Percentiles rank a stretch among this genome's conserved stretches.
Conservation (phyloP, 1,284 basidiomycete genomes). For the Amylostereum areolatum region DNA sequence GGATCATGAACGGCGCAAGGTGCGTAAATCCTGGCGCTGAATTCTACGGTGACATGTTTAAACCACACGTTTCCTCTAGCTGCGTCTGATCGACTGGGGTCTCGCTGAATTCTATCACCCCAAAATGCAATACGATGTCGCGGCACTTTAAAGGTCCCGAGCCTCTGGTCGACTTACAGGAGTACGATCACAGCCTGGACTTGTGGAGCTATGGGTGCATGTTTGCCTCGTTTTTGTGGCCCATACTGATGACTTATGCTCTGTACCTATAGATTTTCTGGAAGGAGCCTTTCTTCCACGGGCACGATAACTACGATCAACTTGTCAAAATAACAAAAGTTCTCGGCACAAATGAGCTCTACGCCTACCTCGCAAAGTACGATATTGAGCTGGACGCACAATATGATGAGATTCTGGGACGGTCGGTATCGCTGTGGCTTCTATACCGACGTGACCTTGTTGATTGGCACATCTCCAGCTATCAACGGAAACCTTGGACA, state of each 20-base stretch:
- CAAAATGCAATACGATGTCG: conserved; percentile 97
- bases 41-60: background rate
- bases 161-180: conserved; percentile 96
- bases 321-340: conserved; percentile 98
- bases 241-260: background rate
- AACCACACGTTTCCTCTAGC: conserved; percentile 35
- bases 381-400: conserved; percentile 89
- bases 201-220: conserved; percentile 99
- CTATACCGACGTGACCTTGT: conserved; percentile 5
- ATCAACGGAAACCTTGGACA: conserved; percentile 92
- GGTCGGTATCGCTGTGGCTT: conserved; percentile 30
- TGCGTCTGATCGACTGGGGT: conserved; percentile 98
- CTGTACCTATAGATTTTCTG: conserved; percentile 85
- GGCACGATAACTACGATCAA: conserved; percentile 98
- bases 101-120: conserved; percentile 99
- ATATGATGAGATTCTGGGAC: conserved; percentile 85
- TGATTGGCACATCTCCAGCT: conserved; percentile 39
- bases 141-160: conserved; percentile 99
- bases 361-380: conserved; percentile 88
- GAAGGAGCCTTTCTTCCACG: conserved; percentile 99
- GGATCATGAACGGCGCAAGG: conserved; percentile 94
- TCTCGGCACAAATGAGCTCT: conserved; percentile 93
- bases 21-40: conserved; percentile 35
- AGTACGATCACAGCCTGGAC: conserved; percentile 94
- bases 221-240: conserved; percentile 93